These are phyloP conservation scores for Magnaporthiopsis rhizophila DNA, from an alignment of 2,329 filamentous ascomycete species.

Conservation along the genomic window DNA sequence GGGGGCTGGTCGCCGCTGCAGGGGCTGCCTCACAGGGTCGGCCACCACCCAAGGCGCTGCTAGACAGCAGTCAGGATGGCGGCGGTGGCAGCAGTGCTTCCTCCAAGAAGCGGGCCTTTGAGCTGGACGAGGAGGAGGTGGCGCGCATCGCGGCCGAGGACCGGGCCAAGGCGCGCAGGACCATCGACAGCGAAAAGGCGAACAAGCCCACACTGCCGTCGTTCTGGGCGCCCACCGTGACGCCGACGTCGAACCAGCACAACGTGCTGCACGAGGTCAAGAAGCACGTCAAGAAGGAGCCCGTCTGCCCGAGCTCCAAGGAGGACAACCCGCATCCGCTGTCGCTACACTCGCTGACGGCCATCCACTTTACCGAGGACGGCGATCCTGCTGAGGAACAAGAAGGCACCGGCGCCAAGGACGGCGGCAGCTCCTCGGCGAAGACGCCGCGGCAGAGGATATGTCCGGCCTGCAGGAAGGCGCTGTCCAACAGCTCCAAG, in stretches of 20 bases:
- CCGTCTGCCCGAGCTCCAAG: slow-evolving; percentile 69
- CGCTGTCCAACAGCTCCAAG: slow-evolving; percentile 71
- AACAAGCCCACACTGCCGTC: slow-evolving; percentile 65
- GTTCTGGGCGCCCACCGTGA: slow-evolving; percentile 88
- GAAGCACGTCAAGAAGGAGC: slow-evolving; percentile 58
- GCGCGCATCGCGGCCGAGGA: slow-evolving; percentile 62
- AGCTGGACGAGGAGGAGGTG: slow-evolving; percentile 71
- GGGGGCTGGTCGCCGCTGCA: no score
- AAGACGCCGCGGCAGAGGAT: slow-evolving; percentile 25
- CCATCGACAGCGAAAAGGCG: slow-evolving; percentile 64
- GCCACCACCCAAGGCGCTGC: background rate
- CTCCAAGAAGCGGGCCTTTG: slow-evolving; percentile 62
- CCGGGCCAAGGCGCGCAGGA: slow-evolving; percentile 58
- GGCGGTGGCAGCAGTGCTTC: background rate
- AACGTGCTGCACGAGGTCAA: slow-evolving; percentile 44
- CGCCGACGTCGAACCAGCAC: slow-evolving; percentile 57
- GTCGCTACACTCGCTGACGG: slow-evolving; percentile 69
- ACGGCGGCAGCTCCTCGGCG: slow-evolving; percentile 14
- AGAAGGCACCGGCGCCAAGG: background rate
- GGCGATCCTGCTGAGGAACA: background rate
- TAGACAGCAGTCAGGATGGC: slow-evolving; percentile 17
- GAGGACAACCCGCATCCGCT: slow-evolving; percentile 61
- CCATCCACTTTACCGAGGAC: slow-evolving; percentile 70
- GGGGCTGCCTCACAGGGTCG: background rate
- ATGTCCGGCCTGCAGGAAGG: slow-evolving; percentile 83